Conservation (phyloP, 176 grass and related monocot genomes). For the Lolium perenne region DNA sequence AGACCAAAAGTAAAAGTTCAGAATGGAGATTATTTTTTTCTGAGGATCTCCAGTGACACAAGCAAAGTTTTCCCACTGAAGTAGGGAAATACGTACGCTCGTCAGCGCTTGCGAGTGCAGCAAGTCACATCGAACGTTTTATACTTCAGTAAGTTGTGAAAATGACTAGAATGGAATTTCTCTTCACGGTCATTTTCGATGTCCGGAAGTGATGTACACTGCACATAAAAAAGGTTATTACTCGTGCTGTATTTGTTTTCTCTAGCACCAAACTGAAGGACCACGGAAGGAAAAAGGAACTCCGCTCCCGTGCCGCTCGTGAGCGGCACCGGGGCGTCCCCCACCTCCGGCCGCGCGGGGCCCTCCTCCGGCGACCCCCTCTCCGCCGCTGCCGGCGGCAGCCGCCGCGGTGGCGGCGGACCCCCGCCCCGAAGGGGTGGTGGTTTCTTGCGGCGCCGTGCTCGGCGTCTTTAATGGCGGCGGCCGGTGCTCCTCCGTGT, state of each 20-base stretch:
- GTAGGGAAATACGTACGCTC: not conserved
- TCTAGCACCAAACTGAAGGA: not conserved
- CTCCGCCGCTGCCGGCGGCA: too few relatives aligned
- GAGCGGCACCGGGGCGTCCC: too few relatives aligned
- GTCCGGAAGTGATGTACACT: not conserved
- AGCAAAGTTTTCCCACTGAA: not conserved
- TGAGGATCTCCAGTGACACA: not conserved
- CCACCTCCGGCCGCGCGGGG: too few relatives aligned
- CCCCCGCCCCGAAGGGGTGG: too few relatives aligned
- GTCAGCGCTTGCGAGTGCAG: not conserved
- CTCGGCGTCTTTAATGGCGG: too few relatives aligned
- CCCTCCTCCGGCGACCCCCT: too few relatives aligned
- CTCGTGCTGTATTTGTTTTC: not conserved
- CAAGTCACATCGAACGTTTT: conserved; percentile 10
- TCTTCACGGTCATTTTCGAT: not conserved
- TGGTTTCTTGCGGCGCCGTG: too few relatives aligned
- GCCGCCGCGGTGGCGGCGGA: too few relatives aligned
- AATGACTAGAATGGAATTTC: not conserved
- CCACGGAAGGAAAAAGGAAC: conserved; percentile 35
- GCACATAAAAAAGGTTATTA: too few relatives aligned
- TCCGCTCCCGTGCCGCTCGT: too few relatives aligned
- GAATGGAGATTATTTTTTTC: not conserved
- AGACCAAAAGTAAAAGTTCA: not conserved
- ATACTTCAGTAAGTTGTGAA: conserved; percentile 1
- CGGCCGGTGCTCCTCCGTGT: too few relatives aligned